Evolutionary conservation across 2,329 filamentous ascomycete species (phyloP), one percentile per base, ranked within the genome.

Genomic region (Calonectria fujianensis): DNA sequence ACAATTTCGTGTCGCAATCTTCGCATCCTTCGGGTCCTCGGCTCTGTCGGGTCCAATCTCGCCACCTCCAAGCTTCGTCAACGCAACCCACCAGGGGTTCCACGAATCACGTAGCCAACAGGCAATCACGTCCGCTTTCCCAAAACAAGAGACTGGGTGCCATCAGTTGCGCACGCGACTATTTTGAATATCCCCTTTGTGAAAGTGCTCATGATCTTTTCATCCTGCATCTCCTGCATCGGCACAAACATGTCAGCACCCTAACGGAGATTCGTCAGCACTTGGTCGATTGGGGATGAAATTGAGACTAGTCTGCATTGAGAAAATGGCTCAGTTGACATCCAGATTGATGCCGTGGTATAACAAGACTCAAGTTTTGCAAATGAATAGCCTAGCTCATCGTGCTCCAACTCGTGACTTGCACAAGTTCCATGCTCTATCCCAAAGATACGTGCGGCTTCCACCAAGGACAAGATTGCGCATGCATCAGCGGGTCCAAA

Each of bases 31-130:
- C 57, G 57, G 32, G 24, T 63, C 8, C 24, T 63, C 57, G 57
- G 57, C 35, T 41, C 41, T 31, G 35, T 63, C 57, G 57, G 57
- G 57, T 63, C 14, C 31, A 63, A 63, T 63, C 57, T 63, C 57
- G 57, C 57, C 57, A 41, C 37, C 27, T 63, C 45, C 45, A 4
- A 48, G 27, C 51, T 16, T 32, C 14, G 29, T 57, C 29, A 18
- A 57, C 29, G 18, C 54, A 59, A 59, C 54, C 29, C 51, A 32
- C 27, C 29, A 5, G 52, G 16, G 29, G 51, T 57, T 32, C 57
- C 57, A 41, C 57, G n/a, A 41, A 39, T 63, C 57, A 31, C 37
- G 35, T 37, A 41, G 37, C 37, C 37, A 9, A 14, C 24, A 10
- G 13, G 35, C 13, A 27, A 63, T 61, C 35, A 61, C 57, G 57